These are phyloP conservation scores for Plectosphaerella plurivora DNA, from an alignment of 2,329 filamentous ascomycete genomes.

Conservation along the genomic window DNA sequence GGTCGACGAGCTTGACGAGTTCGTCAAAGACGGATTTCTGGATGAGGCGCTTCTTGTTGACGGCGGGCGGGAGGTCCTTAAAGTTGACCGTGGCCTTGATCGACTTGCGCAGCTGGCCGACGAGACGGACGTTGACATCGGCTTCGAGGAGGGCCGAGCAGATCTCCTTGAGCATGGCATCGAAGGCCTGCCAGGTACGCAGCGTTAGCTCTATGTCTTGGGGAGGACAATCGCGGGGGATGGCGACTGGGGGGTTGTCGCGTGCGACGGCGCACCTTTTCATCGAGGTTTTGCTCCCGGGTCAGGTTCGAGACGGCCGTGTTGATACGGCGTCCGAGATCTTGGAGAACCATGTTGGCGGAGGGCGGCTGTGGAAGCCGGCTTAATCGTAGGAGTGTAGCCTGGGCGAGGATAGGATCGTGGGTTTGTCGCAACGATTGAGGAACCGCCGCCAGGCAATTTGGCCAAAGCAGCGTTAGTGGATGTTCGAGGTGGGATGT, in stretches of 20 bases:
- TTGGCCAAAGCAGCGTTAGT: conserved; percentile 4
- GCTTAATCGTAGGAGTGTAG: conserved; percentile 2
- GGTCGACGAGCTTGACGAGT: conserved; percentile 90
- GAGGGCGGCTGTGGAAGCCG: conserved; percentile 13
- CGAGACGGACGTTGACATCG: conserved; percentile 94
- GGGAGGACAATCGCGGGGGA: not conserved
- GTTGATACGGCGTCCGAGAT: conserved; percentile 97
- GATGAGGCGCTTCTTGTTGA: conserved; percentile 98
- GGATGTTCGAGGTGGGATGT: conserved; percentile 6
- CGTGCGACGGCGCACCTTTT: conserved; percentile 62
- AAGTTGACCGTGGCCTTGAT: conserved; percentile 92
- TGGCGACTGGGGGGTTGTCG: conserved; percentile 1
- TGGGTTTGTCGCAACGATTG: conserved; percentile 4
- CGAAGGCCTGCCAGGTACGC: conserved; percentile 68
- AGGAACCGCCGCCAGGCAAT: conserved; percentile 11
- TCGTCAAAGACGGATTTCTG: conserved; percentile 98
- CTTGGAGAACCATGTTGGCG: conserved; percentile 87
- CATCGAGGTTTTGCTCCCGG: conserved; percentile 86
- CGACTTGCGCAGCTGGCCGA: conserved; percentile 85
- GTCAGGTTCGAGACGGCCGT: conserved; percentile 92
- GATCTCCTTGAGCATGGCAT: conserved; percentile 98
- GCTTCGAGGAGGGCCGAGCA: conserved; percentile 92
- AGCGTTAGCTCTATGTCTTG: conserved; percentile 25
- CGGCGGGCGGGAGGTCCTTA: conserved; percentile 81
- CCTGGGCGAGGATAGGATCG: not conserved